Conservation (phyloP, 345 rosid genomes). For the Ailanthus altissimus region DNA sequence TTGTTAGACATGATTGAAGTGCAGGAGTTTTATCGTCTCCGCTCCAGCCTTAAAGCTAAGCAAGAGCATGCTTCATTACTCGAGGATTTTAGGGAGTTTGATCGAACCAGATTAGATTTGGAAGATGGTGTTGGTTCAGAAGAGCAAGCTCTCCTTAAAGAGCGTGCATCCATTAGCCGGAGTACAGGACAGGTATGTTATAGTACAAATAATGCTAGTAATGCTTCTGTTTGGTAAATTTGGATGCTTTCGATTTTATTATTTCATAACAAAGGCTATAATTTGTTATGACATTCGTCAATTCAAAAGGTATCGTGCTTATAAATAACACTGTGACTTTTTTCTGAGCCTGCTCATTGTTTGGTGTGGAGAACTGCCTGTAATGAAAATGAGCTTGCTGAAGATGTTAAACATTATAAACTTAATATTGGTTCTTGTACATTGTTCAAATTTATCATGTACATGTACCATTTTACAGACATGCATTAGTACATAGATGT, state of each 20-base stretch:
- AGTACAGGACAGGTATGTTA: conserved; percentile 73
- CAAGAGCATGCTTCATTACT: conserved; percentile 94
- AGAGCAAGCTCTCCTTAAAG: conserved; percentile 81
- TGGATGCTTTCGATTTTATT: not conserved
- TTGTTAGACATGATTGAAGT: conserved; percentile 38
- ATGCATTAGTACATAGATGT: not conserved
- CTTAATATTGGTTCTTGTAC: not conserved
- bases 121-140: conserved; percentile 78
- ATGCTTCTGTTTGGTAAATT: not conserved
- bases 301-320: not conserved
- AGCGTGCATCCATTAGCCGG: conserved; percentile 77
- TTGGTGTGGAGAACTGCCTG: not conserved
- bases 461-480: not conserved
- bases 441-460: not conserved
- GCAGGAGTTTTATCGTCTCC: conserved; percentile 97
- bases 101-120: conserved; percentile 83
- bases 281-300: not conserved
- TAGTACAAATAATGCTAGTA: conserved; percentile 1
- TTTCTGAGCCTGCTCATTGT: not conserved
- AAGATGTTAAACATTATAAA: not conserved
- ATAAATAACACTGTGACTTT: not conserved
- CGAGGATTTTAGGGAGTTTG: conserved; percentile 95
- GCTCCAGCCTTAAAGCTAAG: conserved; percentile 86
- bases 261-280: not conserved
- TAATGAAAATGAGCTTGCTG: not conserved